A percentile compares a stretch with the other conserved stretches of the same genome.
Evolutionary conservation across 1,284 basidiomycete genomes (phyloP).

Genomic region (Cutaneotrichosporon arboriforme): DNA sequence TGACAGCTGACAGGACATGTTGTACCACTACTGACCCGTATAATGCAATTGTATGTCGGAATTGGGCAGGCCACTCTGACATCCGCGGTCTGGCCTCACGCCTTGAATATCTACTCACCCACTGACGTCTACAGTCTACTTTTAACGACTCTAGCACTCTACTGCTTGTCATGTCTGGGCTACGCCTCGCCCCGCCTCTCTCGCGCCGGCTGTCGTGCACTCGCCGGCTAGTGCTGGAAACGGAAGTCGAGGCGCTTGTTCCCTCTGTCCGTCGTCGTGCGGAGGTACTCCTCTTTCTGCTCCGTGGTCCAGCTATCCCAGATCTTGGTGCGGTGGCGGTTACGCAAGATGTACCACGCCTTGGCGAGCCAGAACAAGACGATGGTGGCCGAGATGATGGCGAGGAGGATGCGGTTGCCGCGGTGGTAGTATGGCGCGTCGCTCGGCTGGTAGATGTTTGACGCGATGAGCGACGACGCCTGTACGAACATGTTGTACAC

Average conservation of each 20-base stretch:
- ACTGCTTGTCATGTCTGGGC: too few relatives aligned
- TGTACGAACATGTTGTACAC: conserved; percentile 43
- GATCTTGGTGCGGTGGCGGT: conserved; percentile 22
- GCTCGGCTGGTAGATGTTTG: conserved; percentile 34
- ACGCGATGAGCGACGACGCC: conserved; percentile 25
- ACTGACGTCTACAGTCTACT: too few relatives aligned
- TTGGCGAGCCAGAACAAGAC: conserved; percentile 23
- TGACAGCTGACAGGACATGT: too few relatives aligned
- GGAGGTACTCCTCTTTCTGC: conserved; percentile 27
- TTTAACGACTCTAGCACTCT: too few relatives aligned
- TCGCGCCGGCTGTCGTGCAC: too few relatives aligned
- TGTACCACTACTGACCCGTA: too few relatives aligned
- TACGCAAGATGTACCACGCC: conserved; percentile 24
- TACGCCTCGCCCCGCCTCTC: too few relatives aligned
- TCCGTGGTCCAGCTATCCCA: conserved; percentile 30
- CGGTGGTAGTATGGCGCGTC: conserved; percentile 35
- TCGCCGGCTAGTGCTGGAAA: conserved; percentile 12
- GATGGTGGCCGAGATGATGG: conserved; percentile 23
- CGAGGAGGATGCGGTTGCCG: conserved; percentile 33
- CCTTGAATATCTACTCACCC: too few relatives aligned
- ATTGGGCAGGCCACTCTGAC: too few relatives aligned
- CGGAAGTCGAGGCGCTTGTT: conserved; percentile 28
- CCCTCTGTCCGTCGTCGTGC: conserved; percentile 27
- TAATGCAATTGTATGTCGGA: too few relatives aligned
- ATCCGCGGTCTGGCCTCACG: too few relatives aligned